phyloP scores from a whole-genome alignment of 345 rosid species.

The Raphanus raphanistrum region DNA sequence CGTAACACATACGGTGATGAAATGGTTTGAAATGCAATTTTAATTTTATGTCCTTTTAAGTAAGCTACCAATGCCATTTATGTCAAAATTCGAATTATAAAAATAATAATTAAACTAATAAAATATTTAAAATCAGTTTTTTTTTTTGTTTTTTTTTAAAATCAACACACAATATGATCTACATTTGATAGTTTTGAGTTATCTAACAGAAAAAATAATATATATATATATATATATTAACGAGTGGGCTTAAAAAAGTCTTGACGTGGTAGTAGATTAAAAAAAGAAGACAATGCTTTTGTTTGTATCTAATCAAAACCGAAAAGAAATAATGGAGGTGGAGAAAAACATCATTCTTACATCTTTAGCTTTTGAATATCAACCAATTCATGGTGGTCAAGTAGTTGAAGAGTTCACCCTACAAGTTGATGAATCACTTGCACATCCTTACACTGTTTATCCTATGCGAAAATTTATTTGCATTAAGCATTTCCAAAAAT shows the following conservation, averaged over 20 bases:
- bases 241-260: neutral
- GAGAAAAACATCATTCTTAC: constrained; percentile 25
- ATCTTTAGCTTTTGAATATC: neutral
- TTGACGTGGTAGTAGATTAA: constrained; percentile 11
- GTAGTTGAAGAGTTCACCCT: neutral
- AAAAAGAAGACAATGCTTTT: constrained; percentile 16
- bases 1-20: neutral
- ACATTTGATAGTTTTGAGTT: neutral
- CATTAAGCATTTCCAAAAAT: neutral
- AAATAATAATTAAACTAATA: neutral
- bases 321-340: constrained; percentile 15
- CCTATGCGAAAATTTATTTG: neutral
- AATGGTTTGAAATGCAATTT: neutral
- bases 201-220: neutral
- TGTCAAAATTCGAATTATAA: neutral
- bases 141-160: too few species aligned
- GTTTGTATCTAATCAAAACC: constrained; percentile 17
- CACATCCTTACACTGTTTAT: neutral
- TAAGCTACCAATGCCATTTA: neutral
- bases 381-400: neutral
- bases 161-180: neutral
- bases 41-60: neutral
- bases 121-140: neutral
- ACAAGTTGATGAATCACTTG: neutral
- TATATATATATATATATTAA: neutral